Conservation (phyloP, 1,284 basidiomycete genomes). For the Boletus smithii region DNA sequence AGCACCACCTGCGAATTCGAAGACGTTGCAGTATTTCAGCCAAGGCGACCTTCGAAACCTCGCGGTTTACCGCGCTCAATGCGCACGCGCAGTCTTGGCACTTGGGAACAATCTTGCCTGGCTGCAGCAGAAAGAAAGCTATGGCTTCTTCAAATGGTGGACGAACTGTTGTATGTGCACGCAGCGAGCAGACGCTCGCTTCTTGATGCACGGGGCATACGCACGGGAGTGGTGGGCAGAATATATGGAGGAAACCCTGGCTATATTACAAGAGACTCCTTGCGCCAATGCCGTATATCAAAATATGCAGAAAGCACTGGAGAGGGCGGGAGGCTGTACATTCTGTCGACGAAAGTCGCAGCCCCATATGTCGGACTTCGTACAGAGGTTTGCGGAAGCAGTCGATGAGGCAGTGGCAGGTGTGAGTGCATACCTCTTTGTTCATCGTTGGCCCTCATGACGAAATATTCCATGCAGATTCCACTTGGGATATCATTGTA, state of each 20-base stretch:
- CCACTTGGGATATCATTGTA: conserved; percentile 22
- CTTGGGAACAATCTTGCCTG: conserved; percentile 29
- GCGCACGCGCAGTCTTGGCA: conserved; percentile 16
- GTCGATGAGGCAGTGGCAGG: conserved; percentile 20
- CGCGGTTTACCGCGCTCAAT: conserved; percentile 22
- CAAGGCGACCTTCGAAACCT: conserved; percentile 17
- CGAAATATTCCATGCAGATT: conserved; percentile 11
- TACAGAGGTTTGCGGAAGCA: conserved; percentile 21
- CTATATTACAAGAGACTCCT: conserved; percentile 21
- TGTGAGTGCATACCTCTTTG: conserved; percentile 15
- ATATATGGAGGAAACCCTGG: conserved; percentile 30
- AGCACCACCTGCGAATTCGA: background rate
- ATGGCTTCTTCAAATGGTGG: conserved; percentile 30
- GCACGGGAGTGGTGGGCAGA: conserved; percentile 33
- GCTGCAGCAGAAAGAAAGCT: conserved; percentile 23
- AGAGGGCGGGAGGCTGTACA: conserved; percentile 19
- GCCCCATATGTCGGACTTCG: conserved; percentile 22
- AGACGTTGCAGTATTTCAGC: conserved; percentile 8
- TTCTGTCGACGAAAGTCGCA: conserved; percentile 22
- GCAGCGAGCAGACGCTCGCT: conserved; percentile 23
- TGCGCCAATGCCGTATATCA: conserved; percentile 23
- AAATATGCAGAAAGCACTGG: conserved; percentile 21
- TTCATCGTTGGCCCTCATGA: background rate
- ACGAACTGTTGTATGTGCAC: conserved; percentile 25
- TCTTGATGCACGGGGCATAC: conserved; percentile 27